These are phyloP conservation scores for Acer campestre DNA, from an alignment of 345 rosid species.

Conservation along the genomic window DNA sequence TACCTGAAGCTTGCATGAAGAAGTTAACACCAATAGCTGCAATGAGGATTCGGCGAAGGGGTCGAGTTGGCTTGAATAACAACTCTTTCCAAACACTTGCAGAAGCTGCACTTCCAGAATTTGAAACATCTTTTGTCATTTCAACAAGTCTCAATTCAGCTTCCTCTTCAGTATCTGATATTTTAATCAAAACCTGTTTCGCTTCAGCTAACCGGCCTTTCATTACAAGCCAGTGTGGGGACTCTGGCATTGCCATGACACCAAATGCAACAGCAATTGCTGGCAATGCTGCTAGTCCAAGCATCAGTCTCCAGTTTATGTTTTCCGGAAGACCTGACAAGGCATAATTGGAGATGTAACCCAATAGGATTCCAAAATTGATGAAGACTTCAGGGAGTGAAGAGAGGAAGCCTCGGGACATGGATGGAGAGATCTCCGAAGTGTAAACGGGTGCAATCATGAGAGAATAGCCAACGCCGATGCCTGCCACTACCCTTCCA, in stretches of 20 bases:
- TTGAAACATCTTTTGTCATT: constrained; percentile 29
- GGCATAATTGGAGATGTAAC: constrained; percentile 47
- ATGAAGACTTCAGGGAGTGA: constrained; percentile 66
- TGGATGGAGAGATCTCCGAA: constrained; percentile 52
- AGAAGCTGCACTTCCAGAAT: no score
- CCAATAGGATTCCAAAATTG: constrained; percentile 49
- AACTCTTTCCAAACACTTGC: constrained; percentile 49
- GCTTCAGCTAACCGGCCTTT: constrained; percentile 52
- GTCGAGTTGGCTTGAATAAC: constrained; percentile 34
- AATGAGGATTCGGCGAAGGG: constrained; percentile 43
- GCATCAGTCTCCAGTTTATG: constrained; percentile 56
- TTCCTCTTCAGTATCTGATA: constrained; percentile 42
- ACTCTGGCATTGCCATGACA: constrained; percentile 48
- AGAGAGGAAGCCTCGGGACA: constrained; percentile 53
- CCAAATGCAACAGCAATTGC: constrained; percentile 36
- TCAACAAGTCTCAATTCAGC: constrained; percentile 43
- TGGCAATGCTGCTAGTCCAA: constrained; percentile 53
- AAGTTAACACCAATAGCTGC: constrained; percentile 58
- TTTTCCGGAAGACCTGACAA: constrained; percentile 39
- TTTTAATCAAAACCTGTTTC: constrained; percentile 34
- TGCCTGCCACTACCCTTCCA: constrained; percentile 56
- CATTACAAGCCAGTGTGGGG: constrained; percentile 67
- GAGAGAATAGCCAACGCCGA: constrained; percentile 63
- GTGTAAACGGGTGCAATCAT: constrained; percentile 65
- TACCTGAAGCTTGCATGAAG: constrained; percentile 73